Base-by-base conservation (phyloP, 2,329 filamentous ascomycete genomes). In the Coniochaeta sp. region DNA sequence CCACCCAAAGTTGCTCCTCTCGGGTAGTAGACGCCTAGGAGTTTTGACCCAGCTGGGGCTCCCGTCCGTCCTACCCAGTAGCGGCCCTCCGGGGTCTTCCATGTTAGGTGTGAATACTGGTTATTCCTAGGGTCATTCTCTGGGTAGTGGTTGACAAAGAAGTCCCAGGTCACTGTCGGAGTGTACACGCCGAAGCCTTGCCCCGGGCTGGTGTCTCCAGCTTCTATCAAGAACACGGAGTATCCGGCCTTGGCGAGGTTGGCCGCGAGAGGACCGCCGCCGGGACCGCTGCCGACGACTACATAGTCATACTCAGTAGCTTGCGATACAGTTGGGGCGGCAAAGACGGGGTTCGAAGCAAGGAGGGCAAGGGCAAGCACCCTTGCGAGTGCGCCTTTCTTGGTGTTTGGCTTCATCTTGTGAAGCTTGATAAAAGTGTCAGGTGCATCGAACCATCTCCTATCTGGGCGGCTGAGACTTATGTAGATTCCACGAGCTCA, bases 71-170 rank as follows among this genome's bases (percentile, higher is more conserved):
- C 70, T n/a, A 70, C 67, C 64, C 70, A 72, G 58, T 68, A 68
- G 43, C 62, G 44, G 14, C 70, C 70, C 57, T 69, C 64, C 11
- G 66, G 65, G 3, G 66, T 67, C 50, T 54, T 60, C 68, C 68
- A 71, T 1, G 68, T 70, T 40, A 67, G 59, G 69, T 84, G 83
- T 61, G 72, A 77, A 67, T 83, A 80, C 52, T 72, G 70, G 62
- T 77, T 72, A 63, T 81, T 78, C 22, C 77, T 72, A 4, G 61
- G 58, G 19, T 71, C 68, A 60, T 78, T 70, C 61, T 82, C 76
- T 9, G 75, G 71, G 67, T 82, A 83, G 67, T 84, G 81, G 60
- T 78, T 76, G 61, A 84, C 80, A 62, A 77, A 84, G 69, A 81
- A 83, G 70, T 83, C 79, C 82, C 82, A 84, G 57, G 73, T 71